These are phyloP conservation scores for Globisporangium splendens DNA, from an alignment of 352 stramenopile genomes.

Conservation along the genomic window DNA sequence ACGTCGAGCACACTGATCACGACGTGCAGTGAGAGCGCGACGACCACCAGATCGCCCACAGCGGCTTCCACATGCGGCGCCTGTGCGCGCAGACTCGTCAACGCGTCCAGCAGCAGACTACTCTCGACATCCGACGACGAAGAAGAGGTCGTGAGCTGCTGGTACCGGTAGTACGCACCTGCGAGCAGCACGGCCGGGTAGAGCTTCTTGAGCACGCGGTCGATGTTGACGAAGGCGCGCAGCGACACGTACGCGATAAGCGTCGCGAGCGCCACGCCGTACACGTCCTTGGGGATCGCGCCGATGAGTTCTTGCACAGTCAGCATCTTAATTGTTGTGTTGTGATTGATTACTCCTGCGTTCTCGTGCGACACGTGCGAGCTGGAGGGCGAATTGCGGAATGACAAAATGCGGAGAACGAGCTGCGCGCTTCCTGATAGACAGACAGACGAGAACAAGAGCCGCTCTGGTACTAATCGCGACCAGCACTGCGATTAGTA, in stretches of 20 bases:
- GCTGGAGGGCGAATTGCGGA: constrained; percentile 10
- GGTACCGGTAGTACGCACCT: constrained; percentile 53
- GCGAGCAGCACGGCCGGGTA: constrained; percentile 51
- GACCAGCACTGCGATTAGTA: constrained; percentile 1
- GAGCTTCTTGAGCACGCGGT: constrained; percentile 51
- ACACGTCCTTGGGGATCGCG: constrained; percentile 27
- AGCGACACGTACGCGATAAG: constrained; percentile 59
- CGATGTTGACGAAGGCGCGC: constrained; percentile 62
- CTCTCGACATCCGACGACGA: background rate
- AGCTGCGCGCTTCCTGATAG: too few relatives aligned
- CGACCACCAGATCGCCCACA: constrained; percentile 14
- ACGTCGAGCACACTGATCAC: constrained; percentile 25
- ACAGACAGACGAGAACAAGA: too few relatives aligned
- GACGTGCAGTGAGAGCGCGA: constrained; percentile 18
- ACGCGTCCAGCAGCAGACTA: constrained; percentile 15
- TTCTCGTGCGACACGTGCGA: background rate
- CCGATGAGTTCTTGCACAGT: constrained; percentile 24
- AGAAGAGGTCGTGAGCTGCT: background rate
- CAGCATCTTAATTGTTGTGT: constrained; percentile 9
- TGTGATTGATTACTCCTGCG: background rate
- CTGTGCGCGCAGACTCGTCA: constrained; percentile 13
- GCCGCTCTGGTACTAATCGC: constrained; percentile 9
- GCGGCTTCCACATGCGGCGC: constrained; percentile 13
- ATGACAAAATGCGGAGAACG: background rate
- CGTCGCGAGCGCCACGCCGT: constrained; percentile 28